Conservation (phyloP, 306 rosid species). For the Prunus persica region Prunus_persica_NCBIv2 NC_034015.1:3003001-3003500, state of each 20-base stretch:
- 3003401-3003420: constrained; percentile 85
- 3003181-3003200: too few species aligned
- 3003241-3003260: neutral
- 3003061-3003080: too few species aligned
- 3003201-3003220: neutral
- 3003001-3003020: too few species aligned
- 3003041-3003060: too few species aligned
- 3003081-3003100: too few species aligned
- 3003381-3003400: constrained; percentile 91
- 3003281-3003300: constrained; percentile 93
- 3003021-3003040: too few species aligned
- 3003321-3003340: constrained; percentile 91
- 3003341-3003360: constrained; percentile 93
- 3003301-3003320: constrained; percentile 90
- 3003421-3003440: constrained; percentile 82
- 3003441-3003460: constrained; percentile 90
- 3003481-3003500: constrained; percentile 86
- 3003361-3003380: constrained; percentile 89
- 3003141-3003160: too few species aligned
- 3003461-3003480: constrained; percentile 90
- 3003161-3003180: too few species aligned
- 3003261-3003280: constrained; percentile 1
- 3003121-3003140: too few species aligned
- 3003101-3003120: too few species aligned
- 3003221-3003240: neutral